Evolutionary conservation across 2,329 filamentous ascomycete genomes (phyloP).

Genomic region (Talaromyces verruculosus): DNA sequence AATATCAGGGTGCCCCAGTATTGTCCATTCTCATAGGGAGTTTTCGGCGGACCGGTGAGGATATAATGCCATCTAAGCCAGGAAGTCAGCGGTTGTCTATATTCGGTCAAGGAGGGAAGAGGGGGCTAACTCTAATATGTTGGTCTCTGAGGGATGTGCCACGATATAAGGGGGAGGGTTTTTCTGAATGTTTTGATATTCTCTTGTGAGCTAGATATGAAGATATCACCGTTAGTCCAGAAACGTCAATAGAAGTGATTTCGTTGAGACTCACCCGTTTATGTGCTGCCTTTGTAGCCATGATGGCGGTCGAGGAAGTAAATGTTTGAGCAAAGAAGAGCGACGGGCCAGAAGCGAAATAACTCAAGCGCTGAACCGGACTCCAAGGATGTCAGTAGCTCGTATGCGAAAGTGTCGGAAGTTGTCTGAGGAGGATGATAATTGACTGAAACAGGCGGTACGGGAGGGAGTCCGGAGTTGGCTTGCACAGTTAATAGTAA

Average conservation of each 20-base stretch:
- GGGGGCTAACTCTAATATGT: conserved; percentile 77
- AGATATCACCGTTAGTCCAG: not conserved
- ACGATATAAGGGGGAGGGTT: conserved; percentile 87
- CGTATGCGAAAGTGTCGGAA: not conserved
- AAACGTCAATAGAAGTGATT: not conserved
- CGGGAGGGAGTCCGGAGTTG: not conserved
- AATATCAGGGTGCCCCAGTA: conserved; percentile 98
- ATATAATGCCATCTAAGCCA: conserved; percentile 83
- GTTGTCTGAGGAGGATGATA: not conserved
- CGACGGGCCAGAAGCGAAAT: not conserved
- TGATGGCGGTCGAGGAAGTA: conserved; percentile 33
- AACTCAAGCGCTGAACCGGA: not conserved
- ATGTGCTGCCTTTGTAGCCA: conserved; percentile 72
- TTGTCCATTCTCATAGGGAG: conserved; percentile 90
- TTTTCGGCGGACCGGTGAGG: conserved; percentile 89
- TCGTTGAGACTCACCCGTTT: conserved; percentile 60
- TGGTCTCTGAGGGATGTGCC: conserved; percentile 84
- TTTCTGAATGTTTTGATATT: conserved; percentile 64
- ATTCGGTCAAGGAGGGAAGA: not conserved
- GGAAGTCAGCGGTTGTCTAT: not conserved
- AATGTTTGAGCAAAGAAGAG: not conserved
- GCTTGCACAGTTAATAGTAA: not conserved
- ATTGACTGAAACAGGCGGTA: not conserved
- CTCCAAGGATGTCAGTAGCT: not conserved
- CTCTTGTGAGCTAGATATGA: conserved; percentile 55